Evolutionary conservation across 2,329 filamentous ascomycete species (phyloP).

Genomic region (Plectosphaerella plurivora): DNA sequence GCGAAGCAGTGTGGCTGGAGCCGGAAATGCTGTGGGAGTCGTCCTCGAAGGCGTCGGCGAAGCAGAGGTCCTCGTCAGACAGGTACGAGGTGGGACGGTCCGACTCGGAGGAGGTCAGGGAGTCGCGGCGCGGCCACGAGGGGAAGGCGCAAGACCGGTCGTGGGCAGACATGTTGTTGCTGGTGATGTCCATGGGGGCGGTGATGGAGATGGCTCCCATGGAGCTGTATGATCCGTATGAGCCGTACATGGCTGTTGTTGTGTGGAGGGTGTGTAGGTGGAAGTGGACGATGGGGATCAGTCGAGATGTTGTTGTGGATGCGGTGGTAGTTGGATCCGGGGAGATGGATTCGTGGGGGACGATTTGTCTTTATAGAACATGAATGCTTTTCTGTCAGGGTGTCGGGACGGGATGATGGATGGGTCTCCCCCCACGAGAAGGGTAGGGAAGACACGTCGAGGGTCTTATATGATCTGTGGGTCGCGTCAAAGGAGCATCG

Average conservation of each 20-base stretch:
- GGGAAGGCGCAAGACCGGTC: conserved; percentile 51
- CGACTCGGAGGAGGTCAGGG: conserved; percentile 38
- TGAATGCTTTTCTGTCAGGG: background rate
- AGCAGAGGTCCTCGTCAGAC: conserved; percentile 61
- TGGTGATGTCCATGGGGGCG: conserved; percentile 41
- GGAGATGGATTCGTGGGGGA: background rate
- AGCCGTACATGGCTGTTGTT: conserved; percentile 38
- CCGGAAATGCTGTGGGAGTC: conserved; percentile 41
- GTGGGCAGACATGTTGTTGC: conserved; percentile 32
- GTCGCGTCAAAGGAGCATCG: background rate
- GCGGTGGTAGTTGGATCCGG: conserved; percentile 8
- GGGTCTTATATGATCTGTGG: background rate
- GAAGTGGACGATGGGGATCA: conserved; percentile 5
- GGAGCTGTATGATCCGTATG: conserved; percentile 47
- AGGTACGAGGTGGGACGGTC: conserved; percentile 51
- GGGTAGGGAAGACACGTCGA: background rate
- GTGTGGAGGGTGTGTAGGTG: conserved; percentile 11
- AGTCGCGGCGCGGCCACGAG: conserved; percentile 53
- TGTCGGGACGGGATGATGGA: background rate
- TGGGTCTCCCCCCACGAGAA: background rate
- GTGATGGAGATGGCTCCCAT: conserved; percentile 32
- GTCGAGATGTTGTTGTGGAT: conserved; percentile 19
- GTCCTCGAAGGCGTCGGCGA: conserved; percentile 46
- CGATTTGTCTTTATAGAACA: background rate
- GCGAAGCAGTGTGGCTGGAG: conserved; percentile 39